Evolutionary conservation across 2,329 filamentous ascomycete genomes (phyloP).

Genomic region (Botrytis hyacinthi): DNA sequence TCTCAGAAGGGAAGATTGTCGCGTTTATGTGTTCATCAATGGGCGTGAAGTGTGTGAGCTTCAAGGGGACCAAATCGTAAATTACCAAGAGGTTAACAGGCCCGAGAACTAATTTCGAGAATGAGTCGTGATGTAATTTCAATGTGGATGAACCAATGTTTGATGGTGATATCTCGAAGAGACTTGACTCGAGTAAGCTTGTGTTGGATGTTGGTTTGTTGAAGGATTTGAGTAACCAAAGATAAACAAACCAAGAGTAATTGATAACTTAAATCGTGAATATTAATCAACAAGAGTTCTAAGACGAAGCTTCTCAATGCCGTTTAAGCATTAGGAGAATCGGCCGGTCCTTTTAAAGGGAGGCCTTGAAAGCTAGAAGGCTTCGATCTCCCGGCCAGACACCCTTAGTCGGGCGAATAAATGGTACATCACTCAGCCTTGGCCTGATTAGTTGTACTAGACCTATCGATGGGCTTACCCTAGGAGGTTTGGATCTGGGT

Average conservation of each 20-base stretch:
- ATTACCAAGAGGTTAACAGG: neutral
- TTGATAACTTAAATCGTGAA: neutral
- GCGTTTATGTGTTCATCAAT: slow-evolving; percentile 1
- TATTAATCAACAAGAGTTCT: neutral
- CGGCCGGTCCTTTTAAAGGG: slow-evolving; percentile 9
- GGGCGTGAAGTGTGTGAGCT: neutral
- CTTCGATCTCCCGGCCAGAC: neutral
- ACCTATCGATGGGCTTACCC: slow-evolving; percentile 2
- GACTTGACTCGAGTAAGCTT: slow-evolving; percentile 1
- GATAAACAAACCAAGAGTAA: neutral
- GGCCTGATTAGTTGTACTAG: slow-evolving; percentile 9
- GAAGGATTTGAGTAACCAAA: neutral
- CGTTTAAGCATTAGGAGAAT: slow-evolving; percentile 10
- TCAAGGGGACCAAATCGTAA: neutral
- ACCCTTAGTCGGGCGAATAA: neutral
- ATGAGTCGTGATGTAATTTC: neutral
- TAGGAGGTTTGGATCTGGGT: neutral
- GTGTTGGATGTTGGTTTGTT: neutral
- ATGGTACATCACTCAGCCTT: slow-evolving; percentile 17
- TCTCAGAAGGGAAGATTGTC: neutral
- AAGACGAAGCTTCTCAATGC: neutral
- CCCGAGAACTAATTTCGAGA: no score
- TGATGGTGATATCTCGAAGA: neutral
- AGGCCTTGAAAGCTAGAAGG: slow-evolving; percentile 2
- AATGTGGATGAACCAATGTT: neutral